Conservation (phyloP, 805 yeast species). For the Saccharomyces mikatae region DNA sequence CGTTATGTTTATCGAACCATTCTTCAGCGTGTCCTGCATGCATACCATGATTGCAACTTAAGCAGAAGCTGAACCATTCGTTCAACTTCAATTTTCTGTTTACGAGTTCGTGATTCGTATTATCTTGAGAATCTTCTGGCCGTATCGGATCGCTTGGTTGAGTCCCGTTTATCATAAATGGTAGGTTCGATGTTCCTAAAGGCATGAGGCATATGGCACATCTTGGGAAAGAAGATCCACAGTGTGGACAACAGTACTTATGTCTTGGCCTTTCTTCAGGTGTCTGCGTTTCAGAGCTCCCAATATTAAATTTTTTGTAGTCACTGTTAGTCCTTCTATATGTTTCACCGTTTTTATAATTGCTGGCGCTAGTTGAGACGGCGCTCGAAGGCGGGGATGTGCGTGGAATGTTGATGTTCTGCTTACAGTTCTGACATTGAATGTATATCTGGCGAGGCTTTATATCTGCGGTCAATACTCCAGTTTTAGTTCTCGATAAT, state of each 20-base stretch:
- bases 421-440: conserved; percentile 78
- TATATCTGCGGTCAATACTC: conserved; percentile 39
- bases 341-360: not conserved
- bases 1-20: conserved; percentile 82
- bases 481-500: conserved; percentile 46
- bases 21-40: conserved; percentile 94
- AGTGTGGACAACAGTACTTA: conserved; percentile 58
- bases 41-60: conserved; percentile 86
- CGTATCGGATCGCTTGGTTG: not conserved
- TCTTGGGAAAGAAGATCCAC: conserved; percentile 80
- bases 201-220: conserved; percentile 84
- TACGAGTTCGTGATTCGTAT: not conserved
- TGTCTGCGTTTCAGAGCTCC: not conserved
- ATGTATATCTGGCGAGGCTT: conserved; percentile 69
- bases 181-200: conserved; percentile 46
- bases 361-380: not conserved
- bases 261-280: conserved; percentile 7
- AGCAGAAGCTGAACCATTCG: conserved; percentile 87
- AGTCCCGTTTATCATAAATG: conserved; percentile 27
- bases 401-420: conserved; percentile 42
- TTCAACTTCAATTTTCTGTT: conserved; percentile 35
- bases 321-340: not conserved
- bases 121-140: not conserved
- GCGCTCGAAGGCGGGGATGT: conserved; percentile 1
- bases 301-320: not conserved